A percentile compares a stretch with the other conserved stretches of the same genome.
phyloP scores from a whole-genome alignment of 31 red algal genomes.

The Asparagopsis taxiformis region DNA sequence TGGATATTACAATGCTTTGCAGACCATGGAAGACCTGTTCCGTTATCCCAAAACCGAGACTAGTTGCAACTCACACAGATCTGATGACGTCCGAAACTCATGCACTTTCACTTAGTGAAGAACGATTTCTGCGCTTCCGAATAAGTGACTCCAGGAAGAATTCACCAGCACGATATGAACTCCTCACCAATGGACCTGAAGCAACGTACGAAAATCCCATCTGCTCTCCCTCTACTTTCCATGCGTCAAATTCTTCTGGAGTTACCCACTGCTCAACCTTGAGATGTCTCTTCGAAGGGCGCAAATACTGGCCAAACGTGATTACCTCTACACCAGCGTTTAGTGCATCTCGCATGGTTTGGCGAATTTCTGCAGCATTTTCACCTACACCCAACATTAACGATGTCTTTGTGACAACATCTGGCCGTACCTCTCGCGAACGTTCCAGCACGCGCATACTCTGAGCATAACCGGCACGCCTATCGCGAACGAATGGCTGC shows the following conservation, averaged over 20 bases:
- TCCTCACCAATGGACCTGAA: slow-evolving; percentile 84
- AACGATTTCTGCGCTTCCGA: not conserved
- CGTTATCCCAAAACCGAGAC: no score
- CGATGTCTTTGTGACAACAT: slow-evolving; percentile 81
- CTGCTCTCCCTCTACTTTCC: slow-evolving; percentile 63
- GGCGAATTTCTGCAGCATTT: slow-evolving; percentile 60
- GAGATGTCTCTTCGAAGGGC: slow-evolving; percentile 80
- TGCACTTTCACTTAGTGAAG: not conserved
- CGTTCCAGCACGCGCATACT: slow-evolving; percentile 65
- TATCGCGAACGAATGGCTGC: slow-evolving; percentile 71
- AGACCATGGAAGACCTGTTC: no score
- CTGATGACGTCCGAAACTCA: no score
- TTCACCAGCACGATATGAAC: slow-evolving; percentile 77
- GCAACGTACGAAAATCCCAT: slow-evolving; percentile 93
- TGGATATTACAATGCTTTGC: no score
- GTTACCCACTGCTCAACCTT: slow-evolving; percentile 94
- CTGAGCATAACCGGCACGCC: slow-evolving; percentile 76
- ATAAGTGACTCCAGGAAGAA: not conserved
- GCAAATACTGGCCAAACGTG: slow-evolving; percentile 93
- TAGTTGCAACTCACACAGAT: no score
- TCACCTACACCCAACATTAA: slow-evolving; percentile 96
- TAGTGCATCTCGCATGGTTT: slow-evolving; percentile 63
- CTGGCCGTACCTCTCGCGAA: slow-evolving; percentile 24
- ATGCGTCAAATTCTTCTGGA: slow-evolving; percentile 88
- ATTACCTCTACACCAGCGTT: slow-evolving; percentile 79